Base-by-base conservation (phyloP, 371 early-diverging fungal genomes). In the Circinella minor region DNA sequence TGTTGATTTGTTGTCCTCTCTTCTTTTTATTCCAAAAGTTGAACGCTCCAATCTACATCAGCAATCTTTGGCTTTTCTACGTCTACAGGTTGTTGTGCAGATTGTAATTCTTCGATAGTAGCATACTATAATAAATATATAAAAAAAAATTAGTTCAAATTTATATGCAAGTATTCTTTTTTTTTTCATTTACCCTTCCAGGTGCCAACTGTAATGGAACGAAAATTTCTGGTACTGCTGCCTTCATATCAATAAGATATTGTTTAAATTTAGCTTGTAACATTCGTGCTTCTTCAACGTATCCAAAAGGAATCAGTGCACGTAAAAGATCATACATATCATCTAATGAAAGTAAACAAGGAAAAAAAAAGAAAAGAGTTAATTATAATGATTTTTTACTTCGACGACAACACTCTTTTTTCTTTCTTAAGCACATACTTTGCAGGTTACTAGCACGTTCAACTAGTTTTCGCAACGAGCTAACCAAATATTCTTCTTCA, bases 401-500 rank as follows among this genome's bases (percentile, higher is more conserved):
- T 27, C 27, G 27, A 27, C 1, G 27, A 27, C 27, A 27, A 2
- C 27, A 27, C 48, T 46, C 15, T 57, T 48, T 14, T 4, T 55
- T 36, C 18, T 18, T 15, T 36, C 17, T 37, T 51, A 36, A 43
- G 5, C 48, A 57, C 75, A 73, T 81, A 84, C 85, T 76, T 68
- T 85, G 85, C 72, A 85, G 65, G 4, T 59, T 67, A 36, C 71
- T 81, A 13, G 82, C 78, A 37, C 87, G 78, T 66, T 89, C 88
- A 15, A 79, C 81, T 10, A 89, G 68, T 43, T 82, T 77, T 63
- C 83, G 85, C 46, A 90, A 72, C 15, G 94, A 93, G 38, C 86
- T 89, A 48, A 94, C 85, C 63, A 98, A 79, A 67, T 96, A 96
- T 72, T 94, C 93, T 74, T 96, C 96, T 73, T 98, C 98, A 71